Conservation (phyloP, 768 basidiomycete genomes). For the Amanita jacksonii region DNA sequence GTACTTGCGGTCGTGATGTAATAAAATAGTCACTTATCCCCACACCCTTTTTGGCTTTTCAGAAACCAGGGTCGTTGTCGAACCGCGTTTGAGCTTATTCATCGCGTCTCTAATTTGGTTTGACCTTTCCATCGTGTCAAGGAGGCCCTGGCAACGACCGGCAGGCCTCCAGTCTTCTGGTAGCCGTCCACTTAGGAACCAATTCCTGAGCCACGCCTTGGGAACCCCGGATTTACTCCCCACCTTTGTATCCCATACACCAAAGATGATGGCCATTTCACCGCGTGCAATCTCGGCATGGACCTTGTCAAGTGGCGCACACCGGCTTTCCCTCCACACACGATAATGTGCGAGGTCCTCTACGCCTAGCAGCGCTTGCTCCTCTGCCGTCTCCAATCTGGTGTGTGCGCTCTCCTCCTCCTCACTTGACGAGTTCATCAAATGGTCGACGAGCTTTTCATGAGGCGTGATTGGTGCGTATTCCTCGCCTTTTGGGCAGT, state of each 20-base stretch:
- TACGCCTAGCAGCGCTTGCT: constrained; percentile 20
- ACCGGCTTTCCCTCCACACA: constrained; percentile 35
- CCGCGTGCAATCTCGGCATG: constrained; percentile 58
- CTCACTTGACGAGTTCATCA: constrained; percentile 20
- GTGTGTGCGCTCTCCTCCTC: too few relatives aligned
- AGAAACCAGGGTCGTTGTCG: too few relatives aligned
- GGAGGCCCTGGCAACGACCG: too few relatives aligned
- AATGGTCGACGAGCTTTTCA: constrained; percentile 21
- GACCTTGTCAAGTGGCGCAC: constrained; percentile 28
- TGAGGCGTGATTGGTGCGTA: constrained; percentile 46
- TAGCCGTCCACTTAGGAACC: constrained; percentile 43
- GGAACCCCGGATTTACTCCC: constrained; percentile 32
- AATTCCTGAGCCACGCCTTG: constrained; percentile 33
- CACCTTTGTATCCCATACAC: constrained; percentile 37
- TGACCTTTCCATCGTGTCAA: too few relatives aligned
- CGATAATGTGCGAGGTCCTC: too few relatives aligned
- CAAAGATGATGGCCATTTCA: constrained; percentile 57
- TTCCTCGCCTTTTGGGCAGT: constrained; percentile 26
- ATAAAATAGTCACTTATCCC: too few relatives aligned
- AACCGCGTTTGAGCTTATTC: too few relatives aligned
- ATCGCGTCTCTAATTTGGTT: too few relatives aligned
- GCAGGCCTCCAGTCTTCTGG: constrained; percentile 37
- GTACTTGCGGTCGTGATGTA: too few relatives aligned
- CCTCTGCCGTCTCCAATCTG: too few relatives aligned
- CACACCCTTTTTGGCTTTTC: too few relatives aligned